A percentile compares a stretch with the other conserved stretches of the same genome.
Conservation (phyloP, 371 early-diverging fungal species). For the Thermomucor indicae-seudaticae region DNA sequence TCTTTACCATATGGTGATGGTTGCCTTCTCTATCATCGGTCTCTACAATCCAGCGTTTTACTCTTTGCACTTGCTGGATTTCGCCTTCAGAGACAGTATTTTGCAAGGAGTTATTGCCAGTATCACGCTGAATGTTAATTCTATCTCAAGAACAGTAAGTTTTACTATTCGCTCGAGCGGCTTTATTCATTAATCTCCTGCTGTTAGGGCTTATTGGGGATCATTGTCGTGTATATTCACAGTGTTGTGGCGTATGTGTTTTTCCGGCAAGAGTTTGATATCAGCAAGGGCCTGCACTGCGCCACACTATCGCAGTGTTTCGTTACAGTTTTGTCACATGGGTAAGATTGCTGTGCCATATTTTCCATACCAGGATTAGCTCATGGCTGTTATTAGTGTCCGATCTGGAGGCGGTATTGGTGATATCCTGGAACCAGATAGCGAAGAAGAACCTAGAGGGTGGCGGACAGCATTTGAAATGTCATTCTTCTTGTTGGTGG, state of each 20-base stretch:
- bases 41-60: slow-evolving; percentile 39
- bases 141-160: slow-evolving; percentile 46
- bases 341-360: too few species aligned
- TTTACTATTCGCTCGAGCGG: neutral
- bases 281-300: slow-evolving; percentile 41
- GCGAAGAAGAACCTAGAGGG: slow-evolving; percentile 26
- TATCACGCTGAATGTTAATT: slow-evolving; percentile 50
- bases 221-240: slow-evolving; percentile 55
- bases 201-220: slow-evolving; percentile 32
- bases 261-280: slow-evolving; percentile 48
- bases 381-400: slow-evolving; percentile 19
- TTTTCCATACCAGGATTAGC: too few species aligned
- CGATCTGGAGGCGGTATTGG: slow-evolving; percentile 56
- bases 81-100: slow-evolving; percentile 54
- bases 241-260: slow-evolving; percentile 47
- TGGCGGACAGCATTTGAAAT: slow-evolving; percentile 53
- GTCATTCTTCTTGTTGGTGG: slow-evolving; percentile 52
- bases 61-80: slow-evolving; percentile 51
- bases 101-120: slow-evolving; percentile 58
- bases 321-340: slow-evolving; percentile 49
- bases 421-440: slow-evolving; percentile 43
- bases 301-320: slow-evolving; percentile 46
- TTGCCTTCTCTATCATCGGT: slow-evolving; percentile 35
- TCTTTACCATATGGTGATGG: slow-evolving; percentile 39
- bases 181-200: neutral